phyloP scores from a whole-genome alignment of 140 eudicot species.

The Anethum foeniculum region DNA sequence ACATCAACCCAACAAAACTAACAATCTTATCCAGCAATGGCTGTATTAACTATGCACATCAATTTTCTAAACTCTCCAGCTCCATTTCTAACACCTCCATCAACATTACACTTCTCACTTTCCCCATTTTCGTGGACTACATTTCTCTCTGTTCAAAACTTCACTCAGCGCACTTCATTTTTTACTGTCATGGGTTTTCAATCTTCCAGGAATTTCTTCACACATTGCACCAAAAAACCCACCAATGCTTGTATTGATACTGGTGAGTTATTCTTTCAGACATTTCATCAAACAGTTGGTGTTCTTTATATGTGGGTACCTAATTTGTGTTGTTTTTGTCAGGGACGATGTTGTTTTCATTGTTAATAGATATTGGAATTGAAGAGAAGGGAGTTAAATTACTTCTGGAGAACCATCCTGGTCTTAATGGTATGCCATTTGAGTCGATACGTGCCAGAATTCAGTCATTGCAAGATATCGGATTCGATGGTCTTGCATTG shows the following conservation, averaged over 20 bases:
- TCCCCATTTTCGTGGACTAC: constrained; percentile 9
- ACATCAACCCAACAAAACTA: neutral
- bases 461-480: constrained; percentile 41
- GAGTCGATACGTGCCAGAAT: constrained; percentile 49
- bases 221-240: constrained; percentile 21
- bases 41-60: neutral
- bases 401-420: constrained; percentile 36
- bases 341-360: constrained; percentile 43
- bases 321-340: constrained; percentile 7
- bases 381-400: constrained; percentile 30
- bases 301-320: neutral
- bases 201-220: constrained; percentile 7
- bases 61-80: neutral
- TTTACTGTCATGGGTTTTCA: neutral
- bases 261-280: constrained; percentile 24
- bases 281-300: constrained; percentile 19
- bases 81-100: neutral
- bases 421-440: constrained; percentile 32
- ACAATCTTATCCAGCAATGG: constrained; percentile 4
- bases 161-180: neutral
- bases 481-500: constrained; percentile 40
- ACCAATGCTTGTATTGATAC: neutral
- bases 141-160: neutral
- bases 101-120: constrained; percentile 1
- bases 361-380: constrained; percentile 63